Base-by-base conservation (phyloP, 1,284 basidiomycete genomes). In the Irpex sp. region DNA sequence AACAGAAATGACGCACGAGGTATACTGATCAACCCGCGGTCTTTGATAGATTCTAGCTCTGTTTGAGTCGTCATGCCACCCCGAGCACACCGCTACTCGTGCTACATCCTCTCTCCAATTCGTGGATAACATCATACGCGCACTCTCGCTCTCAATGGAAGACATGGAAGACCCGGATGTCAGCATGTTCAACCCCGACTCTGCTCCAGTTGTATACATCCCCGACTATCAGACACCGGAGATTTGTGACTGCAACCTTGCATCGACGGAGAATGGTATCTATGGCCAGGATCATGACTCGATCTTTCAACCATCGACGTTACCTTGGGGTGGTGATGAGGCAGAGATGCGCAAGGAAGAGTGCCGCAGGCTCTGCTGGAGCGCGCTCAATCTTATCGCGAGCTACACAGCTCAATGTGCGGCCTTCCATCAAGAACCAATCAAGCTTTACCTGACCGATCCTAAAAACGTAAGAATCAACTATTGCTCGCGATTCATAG, bases 1-100 rank as follows among this genome's bases (percentile, higher is more conserved):
- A 26, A 47, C 33, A 39, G 43, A 5, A 39, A 11, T 17, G 11
- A 54, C 4, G 37, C 43, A 15, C 19, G 4, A 33, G 13, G 17
- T 36, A 46, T 33, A 50, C n/a, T 46, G 33, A 57, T 47, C 56
- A 43, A 31, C 21, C 5, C 39, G 9, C 33, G 55, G 11, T 26
- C 56, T 31, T 3, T 57, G 8, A 50, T 19, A 92, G 90, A 82
- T 92, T 55, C 78, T 92, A 8, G 86, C 88, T 2, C 75, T 92
- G 1, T 93, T 89, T 70, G 90, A 93, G 72, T 81, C 83, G 0
- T 92, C 88, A 1, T 83, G 85, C 5, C 88, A 92, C 64, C 88
- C 89, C 7, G 78, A 82, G 39, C 82, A 90, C 70, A 81, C 79
- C 31, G 77, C 81, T 5, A 78, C 81, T 36, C 80, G 86, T 19